Evolutionary conservation across 129 eudicot species (phyloP), one percentile per base, ranked within the genome.

Genomic region (Helichrysum umbraculigerum): DNA sequence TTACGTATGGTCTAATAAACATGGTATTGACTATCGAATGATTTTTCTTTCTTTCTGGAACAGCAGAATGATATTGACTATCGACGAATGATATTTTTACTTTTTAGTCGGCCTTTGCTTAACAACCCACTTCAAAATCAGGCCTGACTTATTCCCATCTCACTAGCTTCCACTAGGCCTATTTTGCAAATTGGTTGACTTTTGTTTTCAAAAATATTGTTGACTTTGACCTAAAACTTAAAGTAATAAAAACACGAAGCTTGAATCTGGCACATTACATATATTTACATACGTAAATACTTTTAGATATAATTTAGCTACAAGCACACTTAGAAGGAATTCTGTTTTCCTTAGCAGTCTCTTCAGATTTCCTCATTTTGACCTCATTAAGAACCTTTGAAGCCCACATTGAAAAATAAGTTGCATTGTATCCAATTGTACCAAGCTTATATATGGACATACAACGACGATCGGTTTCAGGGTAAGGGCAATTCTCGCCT

Each of bases 251-350:
- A 6, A 91, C 99, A 92, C 91, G 93, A 94, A 94, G 1, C 96
- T 94, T 94, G 96, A 94, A 96, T 94, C 97, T 91, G 93, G 96
- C 98, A 96, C 97, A 97, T 91, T 89, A 89, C 52, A 12, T 44
- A 12, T 44, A 44, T 12, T 25, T 25, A 42, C 16, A 42, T 3
- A 44, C 52, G 4, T 11, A 3, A 44, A 41, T 41, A 41, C 2
- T 21, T 61, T 22, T 20, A 1, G 35, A 61, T 25, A 54, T 57
- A 6, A 7, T 56, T 56, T 58, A 85, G 32, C 73, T 33, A 87
- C 92, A 87, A 37, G 68, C 73, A 72, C 88, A 87, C 47, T 68
- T 47, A 1, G 61, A 78, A 66, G 75, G 71, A 60, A 9, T 39
- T 58, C 19, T 65, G 42, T 7, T 65, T 28, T 60, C 67, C 61